These are phyloP conservation scores for Phytopythium vexans DNA, from an alignment of 352 stramenopile species.

Conservation along the genomic window DNA sequence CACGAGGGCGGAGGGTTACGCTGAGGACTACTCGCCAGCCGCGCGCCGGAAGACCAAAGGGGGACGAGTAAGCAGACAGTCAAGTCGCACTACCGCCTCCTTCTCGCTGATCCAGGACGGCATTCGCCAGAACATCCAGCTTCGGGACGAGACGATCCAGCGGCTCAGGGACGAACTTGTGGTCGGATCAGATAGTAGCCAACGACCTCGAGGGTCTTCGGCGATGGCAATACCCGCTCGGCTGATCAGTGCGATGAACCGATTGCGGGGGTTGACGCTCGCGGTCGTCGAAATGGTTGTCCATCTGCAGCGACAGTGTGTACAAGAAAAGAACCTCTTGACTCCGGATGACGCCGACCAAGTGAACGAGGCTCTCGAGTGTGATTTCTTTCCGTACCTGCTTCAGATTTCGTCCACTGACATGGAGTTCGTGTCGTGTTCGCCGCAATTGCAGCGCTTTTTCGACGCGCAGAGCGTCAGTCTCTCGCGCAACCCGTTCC, in stretches of 20 bases:
- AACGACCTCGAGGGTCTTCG: too few species aligned
- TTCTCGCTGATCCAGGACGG: constrained; percentile 11
- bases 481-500: constrained; percentile 53
- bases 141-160: constrained; percentile 39
- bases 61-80: too few species aligned
- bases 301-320: constrained; percentile 44
- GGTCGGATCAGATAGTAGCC: neutral
- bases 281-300: constrained; percentile 60
- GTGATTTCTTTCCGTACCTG: constrained; percentile 46
- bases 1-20: constrained; percentile 12
- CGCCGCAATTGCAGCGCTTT: constrained; percentile 24
- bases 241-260: constrained; percentile 54
- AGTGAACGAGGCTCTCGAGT: constrained; percentile 23
- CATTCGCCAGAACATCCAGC: constrained; percentile 42
- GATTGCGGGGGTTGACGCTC: constrained; percentile 53
- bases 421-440: constrained; percentile 40
- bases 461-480: constrained; percentile 45
- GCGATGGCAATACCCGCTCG: too few species aligned
- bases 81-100: too few species aligned
- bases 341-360: neutral
- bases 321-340: neutral
- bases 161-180: constrained; percentile 43
- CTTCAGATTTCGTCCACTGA: constrained; percentile 46
- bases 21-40: too few species aligned
- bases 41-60: too few species aligned